phyloP scores from a whole-genome alignment of 1,284 basidiomycete genomes.

The Cutaneotrichosporon mucoides region DNA sequence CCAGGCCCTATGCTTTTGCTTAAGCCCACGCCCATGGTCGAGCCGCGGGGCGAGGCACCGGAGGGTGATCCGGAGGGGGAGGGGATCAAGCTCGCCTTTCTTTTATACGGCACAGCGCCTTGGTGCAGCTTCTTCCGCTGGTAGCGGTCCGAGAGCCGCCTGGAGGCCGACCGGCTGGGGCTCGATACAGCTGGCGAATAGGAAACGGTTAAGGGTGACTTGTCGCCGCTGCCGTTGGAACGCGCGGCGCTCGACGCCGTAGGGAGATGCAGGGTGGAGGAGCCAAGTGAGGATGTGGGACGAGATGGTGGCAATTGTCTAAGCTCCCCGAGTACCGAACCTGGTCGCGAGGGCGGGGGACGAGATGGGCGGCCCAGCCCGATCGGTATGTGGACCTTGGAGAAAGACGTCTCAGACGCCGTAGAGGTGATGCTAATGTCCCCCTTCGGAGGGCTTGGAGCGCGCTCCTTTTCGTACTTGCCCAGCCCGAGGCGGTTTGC shows the following conservation, averaged over 20 bases:
- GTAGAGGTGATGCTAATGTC: conserved; percentile 1
- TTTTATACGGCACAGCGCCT: conserved; percentile 11
- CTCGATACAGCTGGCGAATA: conserved; percentile 2
- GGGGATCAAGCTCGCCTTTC: conserved; percentile 9
- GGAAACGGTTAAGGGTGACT: neutral
- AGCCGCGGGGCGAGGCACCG: conserved; percentile 8
- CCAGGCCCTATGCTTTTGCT: conserved; percentile 1
- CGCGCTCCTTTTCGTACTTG: conserved; percentile 7
- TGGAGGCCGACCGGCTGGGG: neutral
- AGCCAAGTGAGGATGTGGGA: neutral
- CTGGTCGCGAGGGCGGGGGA: neutral
- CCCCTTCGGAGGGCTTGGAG: neutral
- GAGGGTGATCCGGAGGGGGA: conserved; percentile 11
- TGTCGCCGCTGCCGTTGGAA: conserved; percentile 2
- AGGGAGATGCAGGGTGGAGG: conserved; percentile 15
- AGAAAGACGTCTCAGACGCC: neutral
- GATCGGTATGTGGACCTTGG: conserved; percentile 5
- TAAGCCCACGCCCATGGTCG: neutral
- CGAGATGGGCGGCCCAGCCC: conserved; percentile 11
- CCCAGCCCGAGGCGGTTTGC: conserved; percentile 24
- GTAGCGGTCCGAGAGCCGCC: conserved; percentile 11
- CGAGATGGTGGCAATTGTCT: conserved; percentile 14
- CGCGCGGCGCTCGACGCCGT: conserved; percentile 18
- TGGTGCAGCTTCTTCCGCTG: conserved; percentile 15
- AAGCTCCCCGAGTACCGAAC: conserved; percentile 8